These are phyloP conservation scores for Mollisiaceae sp. DNA, from an alignment of 2,329 filamentous ascomycete genomes.

Conservation along the genomic window DNA sequence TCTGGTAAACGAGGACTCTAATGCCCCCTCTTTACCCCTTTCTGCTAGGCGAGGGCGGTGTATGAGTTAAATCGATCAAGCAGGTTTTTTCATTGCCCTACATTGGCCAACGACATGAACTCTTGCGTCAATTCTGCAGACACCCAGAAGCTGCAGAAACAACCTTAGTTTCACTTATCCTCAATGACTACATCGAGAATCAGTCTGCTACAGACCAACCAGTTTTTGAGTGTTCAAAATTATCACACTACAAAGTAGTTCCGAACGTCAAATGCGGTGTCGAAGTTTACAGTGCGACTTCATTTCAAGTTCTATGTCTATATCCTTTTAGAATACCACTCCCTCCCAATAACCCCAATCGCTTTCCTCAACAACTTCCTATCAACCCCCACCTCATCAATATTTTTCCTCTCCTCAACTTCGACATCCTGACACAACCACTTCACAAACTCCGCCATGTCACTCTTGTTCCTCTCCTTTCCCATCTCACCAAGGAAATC, in stretches of 20 bases:
- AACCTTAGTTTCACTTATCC: too few species aligned
- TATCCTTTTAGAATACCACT: slow-evolving; percentile 14
- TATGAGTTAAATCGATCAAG: background rate
- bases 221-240: too few species aligned
- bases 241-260: too few species aligned
- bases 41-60: background rate
- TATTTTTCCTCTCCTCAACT: slow-evolving; percentile 14
- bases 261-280: too few species aligned
- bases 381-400: slow-evolving; percentile 15
- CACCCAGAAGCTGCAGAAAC: too few species aligned
- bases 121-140: background rate
- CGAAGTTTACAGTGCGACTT: background rate
- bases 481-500: slow-evolving; percentile 29
- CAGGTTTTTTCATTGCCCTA: too few species aligned
- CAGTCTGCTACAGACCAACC: too few species aligned
- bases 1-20: background rate
- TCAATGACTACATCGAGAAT: too few species aligned
- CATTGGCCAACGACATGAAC: background rate
- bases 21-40: background rate
- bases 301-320: background rate
- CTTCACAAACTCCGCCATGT: slow-evolving; percentile 14
- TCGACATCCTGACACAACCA: slow-evolving; percentile 32
- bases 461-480: slow-evolving; percentile 20
- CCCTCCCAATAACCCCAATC: slow-evolving; percentile 7
- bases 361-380: background rate